phyloP scores from a whole-genome alignment of 768 basidiomycete genomes.

The Mycena vulgaris region DNA sequence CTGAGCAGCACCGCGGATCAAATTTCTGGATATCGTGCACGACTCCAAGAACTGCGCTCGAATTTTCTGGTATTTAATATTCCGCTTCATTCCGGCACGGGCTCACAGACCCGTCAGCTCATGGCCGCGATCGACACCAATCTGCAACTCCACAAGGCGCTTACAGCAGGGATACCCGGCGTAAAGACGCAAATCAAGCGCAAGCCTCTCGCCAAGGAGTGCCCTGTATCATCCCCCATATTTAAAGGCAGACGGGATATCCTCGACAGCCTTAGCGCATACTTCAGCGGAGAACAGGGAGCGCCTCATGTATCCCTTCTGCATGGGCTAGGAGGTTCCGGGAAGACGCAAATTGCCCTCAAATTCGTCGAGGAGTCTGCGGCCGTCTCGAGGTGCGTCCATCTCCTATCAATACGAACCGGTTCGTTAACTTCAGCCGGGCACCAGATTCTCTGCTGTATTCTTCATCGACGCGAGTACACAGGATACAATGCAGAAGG shows the following conservation, averaged over 20 bases:
- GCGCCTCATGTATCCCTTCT: not conserved
- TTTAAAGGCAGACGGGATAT: constrained; percentile 6
- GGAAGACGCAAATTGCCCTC: constrained; percentile 25
- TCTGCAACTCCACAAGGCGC: not conserved
- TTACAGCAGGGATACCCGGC: not conserved
- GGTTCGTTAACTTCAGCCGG: not conserved
- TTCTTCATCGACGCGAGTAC: constrained; percentile 2
- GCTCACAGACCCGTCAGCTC: too few relatives aligned
- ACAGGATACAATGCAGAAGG: not conserved
- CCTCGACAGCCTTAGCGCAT: not conserved
- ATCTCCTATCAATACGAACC: not conserved
- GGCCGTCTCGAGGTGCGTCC: not conserved
- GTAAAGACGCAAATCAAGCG: too few relatives aligned
- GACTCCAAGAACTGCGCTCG: not conserved
- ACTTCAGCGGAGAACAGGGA: not conserved
- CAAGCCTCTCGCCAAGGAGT: not conserved
- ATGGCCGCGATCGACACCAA: not conserved
- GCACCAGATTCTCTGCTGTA: not conserved
- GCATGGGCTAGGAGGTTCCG: constrained; percentile 17
- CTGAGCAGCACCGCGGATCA: not conserved
- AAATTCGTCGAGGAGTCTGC: constrained; percentile 12
- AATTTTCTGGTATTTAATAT: constrained; percentile 6
- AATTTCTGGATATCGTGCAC: constrained; percentile 1
- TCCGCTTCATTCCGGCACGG: too few relatives aligned
- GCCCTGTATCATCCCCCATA: not conserved